These are phyloP conservation scores for Trichoderma reesei DNA, from an alignment of 495 filamentous ascomycete genomes.

Conservation along the genomic window DNA sequence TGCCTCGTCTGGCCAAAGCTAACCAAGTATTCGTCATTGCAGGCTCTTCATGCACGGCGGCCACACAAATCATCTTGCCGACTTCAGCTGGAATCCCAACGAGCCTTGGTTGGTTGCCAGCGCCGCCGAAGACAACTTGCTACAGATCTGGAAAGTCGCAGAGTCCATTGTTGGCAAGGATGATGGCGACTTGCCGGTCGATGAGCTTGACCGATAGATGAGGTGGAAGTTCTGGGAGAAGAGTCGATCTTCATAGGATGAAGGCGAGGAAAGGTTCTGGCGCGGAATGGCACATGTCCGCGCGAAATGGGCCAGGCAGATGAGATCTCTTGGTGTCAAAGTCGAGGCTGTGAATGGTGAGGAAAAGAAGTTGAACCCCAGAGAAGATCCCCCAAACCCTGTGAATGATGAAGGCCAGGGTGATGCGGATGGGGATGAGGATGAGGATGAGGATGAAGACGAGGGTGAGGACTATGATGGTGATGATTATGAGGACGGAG, in stretches of 20 bases:
- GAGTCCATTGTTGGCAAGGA: conserved; percentile 81
- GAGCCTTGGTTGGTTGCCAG: conserved; percentile 92
- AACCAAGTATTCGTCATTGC: not conserved
- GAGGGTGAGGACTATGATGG: not conserved
- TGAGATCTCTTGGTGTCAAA: not conserved
- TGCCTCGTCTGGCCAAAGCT: not conserved
- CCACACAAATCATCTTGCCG: conserved; percentile 89
- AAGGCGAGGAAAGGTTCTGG: not conserved
- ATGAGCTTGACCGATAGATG: conserved; percentile 56
- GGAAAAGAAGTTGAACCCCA: not conserved
- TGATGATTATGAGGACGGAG: not conserved
- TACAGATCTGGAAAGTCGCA: conserved; percentile 95
- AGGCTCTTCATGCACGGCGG: conserved; percentile 98
- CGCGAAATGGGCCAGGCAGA: not conserved
- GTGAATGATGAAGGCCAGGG: too few species aligned
- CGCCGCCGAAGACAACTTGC: conserved; percentile 91
- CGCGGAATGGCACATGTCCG: not conserved
- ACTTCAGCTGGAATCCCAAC: conserved; percentile 96
- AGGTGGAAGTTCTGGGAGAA: conserved; percentile 11
- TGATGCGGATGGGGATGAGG: not conserved
- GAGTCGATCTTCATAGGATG: conserved; percentile 7
- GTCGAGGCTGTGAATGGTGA: not conserved
- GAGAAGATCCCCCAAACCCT: not conserved
- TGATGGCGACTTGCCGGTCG: conserved; percentile 62
- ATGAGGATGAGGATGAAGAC: not conserved